Percentiles rank a stretch among this genome's conserved stretches.
Conservation (phyloP, 2,329 filamentous ascomycete species). For the Beauveria pseudobassiana region DNA sequence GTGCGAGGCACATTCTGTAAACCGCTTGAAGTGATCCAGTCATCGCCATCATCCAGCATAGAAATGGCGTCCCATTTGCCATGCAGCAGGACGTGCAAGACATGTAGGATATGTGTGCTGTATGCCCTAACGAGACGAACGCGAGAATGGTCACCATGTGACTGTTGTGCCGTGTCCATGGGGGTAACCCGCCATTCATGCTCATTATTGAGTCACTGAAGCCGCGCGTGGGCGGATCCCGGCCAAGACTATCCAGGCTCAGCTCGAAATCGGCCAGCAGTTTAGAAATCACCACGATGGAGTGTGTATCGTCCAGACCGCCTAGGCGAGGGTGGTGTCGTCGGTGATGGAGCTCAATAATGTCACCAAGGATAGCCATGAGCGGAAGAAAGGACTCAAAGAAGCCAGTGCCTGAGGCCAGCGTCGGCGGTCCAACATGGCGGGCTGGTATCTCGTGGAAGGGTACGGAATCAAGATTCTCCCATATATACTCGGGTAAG, state of each 20-base stretch:
- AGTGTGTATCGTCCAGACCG: constrained; percentile 25
- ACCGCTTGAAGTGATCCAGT: constrained; percentile 39
- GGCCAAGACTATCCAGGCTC: constrained; percentile 27
- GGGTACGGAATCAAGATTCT: constrained; percentile 27
- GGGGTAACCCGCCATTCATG: constrained; percentile 11
- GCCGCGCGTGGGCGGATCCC: constrained; percentile 15
- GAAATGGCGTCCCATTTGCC: constrained; percentile 43
- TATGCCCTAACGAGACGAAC: constrained; percentile 37
- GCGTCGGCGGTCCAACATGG: constrained; percentile 30
- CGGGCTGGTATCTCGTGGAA: constrained; percentile 25
- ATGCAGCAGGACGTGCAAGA: constrained; percentile 39
- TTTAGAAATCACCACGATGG: constrained; percentile 27
- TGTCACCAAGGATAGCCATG: constrained; percentile 41
- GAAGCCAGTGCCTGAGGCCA: constrained; percentile 34
- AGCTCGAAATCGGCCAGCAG: constrained; percentile 31
- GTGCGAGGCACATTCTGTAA: constrained; percentile 38
- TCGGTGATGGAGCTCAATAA: constrained; percentile 39
- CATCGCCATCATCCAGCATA: constrained; percentile 40
- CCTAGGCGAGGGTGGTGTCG: constrained; percentile 36
- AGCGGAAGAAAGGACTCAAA: constrained; percentile 44
- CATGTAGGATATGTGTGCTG: constrained; percentile 39
- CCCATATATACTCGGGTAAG: constrained; percentile 33
- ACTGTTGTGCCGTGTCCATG: constrained; percentile 5
- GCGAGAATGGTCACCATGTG: constrained; percentile 21
- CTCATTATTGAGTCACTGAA: constrained; percentile 1